phyloP scores from a whole-genome alignment of 2,329 filamentous ascomycete species.

The Pseudogymnoascus sp. region DNA sequence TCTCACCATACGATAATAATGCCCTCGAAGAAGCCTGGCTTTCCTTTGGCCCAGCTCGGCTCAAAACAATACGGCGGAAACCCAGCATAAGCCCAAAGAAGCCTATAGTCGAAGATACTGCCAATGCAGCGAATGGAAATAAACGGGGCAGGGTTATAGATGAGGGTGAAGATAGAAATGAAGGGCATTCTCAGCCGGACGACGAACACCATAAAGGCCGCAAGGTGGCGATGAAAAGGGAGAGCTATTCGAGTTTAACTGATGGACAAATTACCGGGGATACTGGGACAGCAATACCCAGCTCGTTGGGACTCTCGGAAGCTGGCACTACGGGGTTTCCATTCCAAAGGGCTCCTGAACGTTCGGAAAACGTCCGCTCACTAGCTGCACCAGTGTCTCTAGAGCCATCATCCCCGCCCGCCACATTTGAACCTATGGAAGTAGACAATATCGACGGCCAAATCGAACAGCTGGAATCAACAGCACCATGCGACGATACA shows the following conservation, averaged over 20 bases:
- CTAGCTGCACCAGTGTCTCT: background rate
- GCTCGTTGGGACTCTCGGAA: background rate
- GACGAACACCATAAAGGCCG: background rate
- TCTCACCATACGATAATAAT: constrained; percentile 69
- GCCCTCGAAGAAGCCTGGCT: constrained; percentile 73
- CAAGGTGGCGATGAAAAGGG: background rate
- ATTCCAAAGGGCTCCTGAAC: constrained; percentile 35
- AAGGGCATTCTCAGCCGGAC: background rate
- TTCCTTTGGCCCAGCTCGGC: constrained; percentile 39
- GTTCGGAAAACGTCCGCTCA: constrained; percentile 11
- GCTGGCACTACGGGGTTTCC: constrained; percentile 38
- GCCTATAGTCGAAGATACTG: background rate
- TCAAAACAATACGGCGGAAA: background rate
- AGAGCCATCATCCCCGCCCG: background rate
- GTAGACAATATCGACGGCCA: background rate
- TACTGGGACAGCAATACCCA: background rate
- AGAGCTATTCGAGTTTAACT: background rate
- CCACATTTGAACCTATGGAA: background rate
- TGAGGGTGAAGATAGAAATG: background rate
- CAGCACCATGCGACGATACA: background rate
- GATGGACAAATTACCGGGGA: background rate
- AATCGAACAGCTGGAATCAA: background rate
- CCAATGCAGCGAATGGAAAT: background rate
- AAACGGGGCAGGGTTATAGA: background rate
- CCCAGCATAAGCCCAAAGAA: background rate